These are phyloP conservation scores for Verticillium klebahnii DNA, from an alignment of 2,329 filamentous ascomycete species.

Conservation along the genomic window DNA sequence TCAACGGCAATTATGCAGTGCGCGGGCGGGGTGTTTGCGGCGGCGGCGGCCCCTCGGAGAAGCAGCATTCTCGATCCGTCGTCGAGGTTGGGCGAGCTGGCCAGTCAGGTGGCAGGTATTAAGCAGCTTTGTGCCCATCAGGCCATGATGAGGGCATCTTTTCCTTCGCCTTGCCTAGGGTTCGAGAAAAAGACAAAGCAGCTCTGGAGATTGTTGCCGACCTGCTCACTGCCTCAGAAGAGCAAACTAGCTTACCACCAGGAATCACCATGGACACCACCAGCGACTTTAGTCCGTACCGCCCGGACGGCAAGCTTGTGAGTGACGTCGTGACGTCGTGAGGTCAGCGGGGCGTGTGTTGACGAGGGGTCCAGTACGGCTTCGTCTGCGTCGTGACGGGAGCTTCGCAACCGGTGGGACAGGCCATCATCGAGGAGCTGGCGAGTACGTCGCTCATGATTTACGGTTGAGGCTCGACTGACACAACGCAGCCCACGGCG, in stretches of 20 bases:
- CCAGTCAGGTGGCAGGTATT: neutral
- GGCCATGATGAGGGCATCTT: neutral
- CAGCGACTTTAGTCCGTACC: constrained; percentile 52
- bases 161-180: neutral
- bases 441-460: constrained; percentile 34
- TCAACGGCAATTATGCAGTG: constrained; percentile 1
- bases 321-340: constrained; percentile 14
- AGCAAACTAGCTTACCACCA: neutral
- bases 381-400: constrained; percentile 63
- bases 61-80: constrained; percentile 4
- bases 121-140: neutral
- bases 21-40: neutral
- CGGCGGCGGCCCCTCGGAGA: constrained; percentile 12
- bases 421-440: constrained; percentile 54
- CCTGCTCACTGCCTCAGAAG: neutral
- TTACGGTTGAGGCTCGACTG: constrained; percentile 5
- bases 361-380: constrained; percentile 43
- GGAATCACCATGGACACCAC: constrained; percentile 21
- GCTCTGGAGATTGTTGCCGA: neutral
- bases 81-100: neutral
- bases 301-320: constrained; percentile 52
- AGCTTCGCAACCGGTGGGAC: constrained; percentile 55
- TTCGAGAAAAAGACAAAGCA: no score
- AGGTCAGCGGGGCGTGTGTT: neutral
- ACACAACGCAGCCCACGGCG: constrained; percentile 48